A percentile compares a stretch with the other conserved stretches of the same genome.
Conservation (phyloP, 306 rosid species). For the Begonia peltatifolia region DNA sequence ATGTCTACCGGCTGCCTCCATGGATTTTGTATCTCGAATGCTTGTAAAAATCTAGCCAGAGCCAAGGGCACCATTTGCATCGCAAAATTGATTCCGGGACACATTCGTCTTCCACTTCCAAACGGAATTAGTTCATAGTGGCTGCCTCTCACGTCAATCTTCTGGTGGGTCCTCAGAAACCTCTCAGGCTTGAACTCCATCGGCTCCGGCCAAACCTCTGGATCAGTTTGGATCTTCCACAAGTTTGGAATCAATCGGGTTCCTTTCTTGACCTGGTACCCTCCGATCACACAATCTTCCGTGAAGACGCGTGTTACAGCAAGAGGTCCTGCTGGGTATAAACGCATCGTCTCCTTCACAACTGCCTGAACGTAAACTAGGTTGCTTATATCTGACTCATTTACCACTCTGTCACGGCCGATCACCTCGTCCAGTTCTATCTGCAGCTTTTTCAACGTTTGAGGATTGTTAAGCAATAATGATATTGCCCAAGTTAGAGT, state of each 20-base stretch:
- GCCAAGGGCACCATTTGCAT: neutral
- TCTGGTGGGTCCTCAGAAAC: constrained; percentile 3
- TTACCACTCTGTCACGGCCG: neutral
- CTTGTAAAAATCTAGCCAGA: neutral
- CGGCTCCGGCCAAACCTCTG: neutral
- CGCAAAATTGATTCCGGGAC: neutral
- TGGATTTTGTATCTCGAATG: neutral
- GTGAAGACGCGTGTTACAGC: neutral
- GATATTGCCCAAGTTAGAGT: constrained; percentile 2
- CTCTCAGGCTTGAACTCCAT: constrained; percentile 3
- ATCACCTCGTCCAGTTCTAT: neutral
- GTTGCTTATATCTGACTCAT: neutral
- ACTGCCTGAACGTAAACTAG: neutral
- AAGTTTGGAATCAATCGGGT: neutral
- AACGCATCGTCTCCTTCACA: neutral
- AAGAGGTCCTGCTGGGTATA: neutral
- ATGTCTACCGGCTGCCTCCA: neutral
- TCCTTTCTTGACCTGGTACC: neutral
- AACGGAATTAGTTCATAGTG: constrained; percentile 1
- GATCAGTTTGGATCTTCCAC: constrained; percentile 1
- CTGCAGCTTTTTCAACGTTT: neutral
- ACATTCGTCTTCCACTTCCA: constrained; percentile 1
- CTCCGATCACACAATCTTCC: neutral
- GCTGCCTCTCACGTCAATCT: neutral
- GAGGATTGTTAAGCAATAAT: neutral